Evolutionary conservation across 2,329 filamentous ascomycete species (phyloP).

Genomic region (Zymoseptoria pseudotritici): DNA sequence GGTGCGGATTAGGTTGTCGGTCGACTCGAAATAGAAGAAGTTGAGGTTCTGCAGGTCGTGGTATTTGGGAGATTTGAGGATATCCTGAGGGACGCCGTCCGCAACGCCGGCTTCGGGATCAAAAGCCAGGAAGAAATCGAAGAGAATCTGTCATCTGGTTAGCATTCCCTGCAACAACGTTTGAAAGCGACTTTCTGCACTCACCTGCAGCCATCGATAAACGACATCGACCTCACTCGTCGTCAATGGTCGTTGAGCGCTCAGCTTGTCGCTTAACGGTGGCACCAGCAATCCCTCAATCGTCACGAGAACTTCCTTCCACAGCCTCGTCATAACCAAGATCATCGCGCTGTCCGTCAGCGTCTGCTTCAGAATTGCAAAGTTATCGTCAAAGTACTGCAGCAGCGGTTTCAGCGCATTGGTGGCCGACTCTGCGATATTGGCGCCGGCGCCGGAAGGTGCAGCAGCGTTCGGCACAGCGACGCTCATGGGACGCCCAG

Average conservation of each 20-base stretch:
- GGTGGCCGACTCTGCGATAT: constrained; percentile 67
- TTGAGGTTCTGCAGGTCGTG: constrained; percentile 93
- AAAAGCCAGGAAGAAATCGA: constrained; percentile 89
- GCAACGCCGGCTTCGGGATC: constrained; percentile 78
- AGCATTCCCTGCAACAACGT: not conserved
- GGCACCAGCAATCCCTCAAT: constrained; percentile 87
- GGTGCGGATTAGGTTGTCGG: constrained; percentile 85
- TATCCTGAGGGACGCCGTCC: constrained; percentile 79
- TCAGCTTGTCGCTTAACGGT: constrained; percentile 89
- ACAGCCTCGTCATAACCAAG: constrained; percentile 93
- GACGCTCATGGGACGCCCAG: constrained; percentile 31
- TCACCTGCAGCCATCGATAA: constrained; percentile 76
- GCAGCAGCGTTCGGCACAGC: not conserved
- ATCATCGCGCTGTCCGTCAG: constrained; percentile 94
- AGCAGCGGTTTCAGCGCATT: constrained; percentile 79
- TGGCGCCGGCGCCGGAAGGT: constrained; percentile 14
- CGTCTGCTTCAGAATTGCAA: constrained; percentile 97
- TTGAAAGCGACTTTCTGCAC: constrained; percentile 1
- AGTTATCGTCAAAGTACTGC: constrained; percentile 95
- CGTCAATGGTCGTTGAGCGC: constrained; percentile 71
- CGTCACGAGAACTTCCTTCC: constrained; percentile 93
- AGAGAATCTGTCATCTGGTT: constrained; percentile 52
- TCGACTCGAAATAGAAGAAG: constrained; percentile 97
- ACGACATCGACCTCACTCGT: constrained; percentile 90
- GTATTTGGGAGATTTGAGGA: constrained; percentile 95